Base-by-base conservation (phyloP, 2,329 filamentous ascomycete genomes). In the Chaetomiaceae sp. region DNA sequence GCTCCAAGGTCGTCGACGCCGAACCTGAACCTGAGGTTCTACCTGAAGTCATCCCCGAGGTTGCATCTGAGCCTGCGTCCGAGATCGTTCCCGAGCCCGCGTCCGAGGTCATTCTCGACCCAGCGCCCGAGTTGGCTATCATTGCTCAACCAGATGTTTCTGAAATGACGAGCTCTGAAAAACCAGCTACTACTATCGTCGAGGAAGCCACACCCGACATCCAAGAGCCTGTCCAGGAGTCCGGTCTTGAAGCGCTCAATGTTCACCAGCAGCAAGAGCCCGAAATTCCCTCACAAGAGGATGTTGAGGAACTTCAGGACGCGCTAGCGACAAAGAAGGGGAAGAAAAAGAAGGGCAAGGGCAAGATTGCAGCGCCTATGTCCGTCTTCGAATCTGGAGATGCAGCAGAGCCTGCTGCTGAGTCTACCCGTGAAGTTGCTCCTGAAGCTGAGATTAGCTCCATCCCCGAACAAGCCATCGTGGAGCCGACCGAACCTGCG, bases 261-360 rank as follows among this genome's bases (percentile, higher is more conserved):
- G 27, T 13, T 5, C 37, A 11, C 7, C 29, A 50, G 14, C 42
- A 52, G 11, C 42, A 34, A 10, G 11, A 47, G 29, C 42, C 21
- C 11, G 14, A 33, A 34, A 41, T 21, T 8, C 49, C 25, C 25
- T 5, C 49, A n/a, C 23, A 40, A 23, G 41, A 40, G 18, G n/a
- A 25, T 2, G 18, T 36, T 13, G 41, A 51, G 18, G 25, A 23
- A n/a, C 10, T 18, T 9, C n/a, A 2, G 40, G 23, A 30, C 51
- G 59, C 59, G 30, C 50, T 55, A 36, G 52, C 49, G 5, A 61
- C 57, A 21, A 67, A 65, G 54, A 70, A 68, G 51, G 61, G 62
- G 43, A 71, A 71, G 30, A 60, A 68, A 37, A 37, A 38, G 58
- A 67, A 64, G 37, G 32, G 27, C 38, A 63, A 64, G 51, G 54